Evolutionary conservation across 139 green algal genomes (phyloP).

Genomic region (Dunaliella primolecta): DNA sequence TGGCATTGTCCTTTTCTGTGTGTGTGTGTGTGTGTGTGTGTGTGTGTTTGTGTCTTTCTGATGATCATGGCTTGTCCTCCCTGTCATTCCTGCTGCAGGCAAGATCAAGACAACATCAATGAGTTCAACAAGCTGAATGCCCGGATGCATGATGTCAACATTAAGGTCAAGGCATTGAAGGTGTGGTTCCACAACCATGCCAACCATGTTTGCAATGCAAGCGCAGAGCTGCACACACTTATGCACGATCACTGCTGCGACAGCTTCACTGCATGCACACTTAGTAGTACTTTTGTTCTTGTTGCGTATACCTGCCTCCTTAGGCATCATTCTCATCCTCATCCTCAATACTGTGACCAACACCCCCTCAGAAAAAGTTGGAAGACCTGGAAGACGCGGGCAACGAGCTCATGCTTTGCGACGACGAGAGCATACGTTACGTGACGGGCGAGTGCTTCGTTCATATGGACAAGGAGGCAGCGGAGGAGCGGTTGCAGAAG

Average conservation of each 20-base stretch:
- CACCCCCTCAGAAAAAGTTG: slow-evolving; percentile 35
- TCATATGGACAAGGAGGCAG: slow-evolving; percentile 44
- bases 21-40: too few species aligned
- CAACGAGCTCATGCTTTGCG: slow-evolving; percentile 49
- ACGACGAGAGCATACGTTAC: slow-evolving; percentile 41
- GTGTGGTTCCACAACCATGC: slow-evolving; percentile 9
- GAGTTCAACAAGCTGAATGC: slow-evolving; percentile 38
- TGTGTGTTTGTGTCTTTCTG: too few species aligned
- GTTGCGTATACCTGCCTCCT: not conserved
- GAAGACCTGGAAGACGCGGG: slow-evolving; percentile 45
- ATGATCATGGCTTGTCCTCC: too few species aligned
- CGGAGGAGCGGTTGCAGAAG: slow-evolving; percentile 29
- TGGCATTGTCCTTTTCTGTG: too few species aligned
- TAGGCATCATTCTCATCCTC: too few species aligned
- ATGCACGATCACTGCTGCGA: not conserved
- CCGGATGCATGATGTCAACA: slow-evolving; percentile 30
- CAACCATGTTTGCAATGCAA: not conserved
- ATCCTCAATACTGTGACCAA: too few species aligned
- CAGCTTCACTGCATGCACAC: not conserved
- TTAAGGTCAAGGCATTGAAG: slow-evolving; percentile 34
- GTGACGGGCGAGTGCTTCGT: slow-evolving; percentile 50
- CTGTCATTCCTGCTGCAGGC: too few species aligned
- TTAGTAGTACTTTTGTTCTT: too few species aligned
- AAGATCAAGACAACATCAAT: slow-evolving; percentile 49
- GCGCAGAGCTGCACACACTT: not conserved